Conservation (phyloP, 768 basidiomycete species). For the Lactarius evosmus region DNA sequence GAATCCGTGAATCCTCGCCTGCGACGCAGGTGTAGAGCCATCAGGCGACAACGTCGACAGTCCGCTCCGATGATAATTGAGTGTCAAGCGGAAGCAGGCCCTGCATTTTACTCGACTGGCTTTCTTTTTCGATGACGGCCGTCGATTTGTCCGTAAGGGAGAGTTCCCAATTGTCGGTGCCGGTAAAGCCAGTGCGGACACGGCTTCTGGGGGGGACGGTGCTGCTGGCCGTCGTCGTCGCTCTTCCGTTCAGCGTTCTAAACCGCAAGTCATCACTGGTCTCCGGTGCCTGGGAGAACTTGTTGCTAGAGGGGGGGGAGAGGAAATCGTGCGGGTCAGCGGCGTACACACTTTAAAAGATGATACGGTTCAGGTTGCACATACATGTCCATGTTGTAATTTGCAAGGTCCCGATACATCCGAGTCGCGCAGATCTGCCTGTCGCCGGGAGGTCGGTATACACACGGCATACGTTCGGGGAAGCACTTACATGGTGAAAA, state of each 20-base stretch:
- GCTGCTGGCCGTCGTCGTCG: background rate
- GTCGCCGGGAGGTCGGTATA: background rate
- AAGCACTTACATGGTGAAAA: slow-evolving; percentile 7
- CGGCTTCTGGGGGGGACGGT: background rate
- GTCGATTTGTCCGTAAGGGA: background rate
- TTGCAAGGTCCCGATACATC: slow-evolving; percentile 13
- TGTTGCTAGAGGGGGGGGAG: background rate
- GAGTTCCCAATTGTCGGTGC: background rate
- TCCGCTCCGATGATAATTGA: background rate
- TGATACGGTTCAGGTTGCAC: background rate
- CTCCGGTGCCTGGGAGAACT: background rate
- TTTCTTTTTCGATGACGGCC: background rate
- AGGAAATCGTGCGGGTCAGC: background rate
- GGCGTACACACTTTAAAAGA: background rate
- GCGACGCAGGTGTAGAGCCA: background rate
- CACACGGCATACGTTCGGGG: background rate
- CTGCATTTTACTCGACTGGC: background rate
- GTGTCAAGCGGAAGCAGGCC: background rate
- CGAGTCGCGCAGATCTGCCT: slow-evolving; percentile 18
- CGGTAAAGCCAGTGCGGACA: background rate
- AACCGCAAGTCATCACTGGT: background rate
- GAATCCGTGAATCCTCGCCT: background rate
- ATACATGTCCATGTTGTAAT: background rate
- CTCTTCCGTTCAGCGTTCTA: background rate
- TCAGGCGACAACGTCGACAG: background rate